A percentile compares a stretch with the other conserved stretches of the same genome.
Conservation (phyloP, 176 grass and related monocot species). For the Poa pratensis region DNA sequence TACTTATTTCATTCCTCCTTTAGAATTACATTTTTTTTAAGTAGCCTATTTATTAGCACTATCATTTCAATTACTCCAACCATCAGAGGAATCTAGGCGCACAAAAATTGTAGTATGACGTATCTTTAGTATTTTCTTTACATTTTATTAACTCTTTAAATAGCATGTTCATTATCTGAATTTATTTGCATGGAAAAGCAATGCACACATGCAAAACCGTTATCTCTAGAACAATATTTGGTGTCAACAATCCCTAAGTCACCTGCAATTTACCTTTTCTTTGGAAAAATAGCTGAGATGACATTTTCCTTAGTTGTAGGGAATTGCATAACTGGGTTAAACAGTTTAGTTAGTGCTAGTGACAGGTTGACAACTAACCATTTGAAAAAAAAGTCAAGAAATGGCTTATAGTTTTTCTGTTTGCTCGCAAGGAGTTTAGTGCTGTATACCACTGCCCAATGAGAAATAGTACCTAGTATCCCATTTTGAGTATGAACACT, state of each 20-base stretch:
- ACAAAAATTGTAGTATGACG: background rate
- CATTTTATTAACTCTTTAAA: constrained; percentile 1
- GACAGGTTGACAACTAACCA: constrained; percentile 6
- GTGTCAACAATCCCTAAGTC: constrained; percentile 31
- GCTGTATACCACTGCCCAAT: background rate
- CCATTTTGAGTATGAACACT: constrained; percentile 37
- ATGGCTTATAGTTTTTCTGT: background rate
- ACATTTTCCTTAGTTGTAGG: constrained; percentile 29
- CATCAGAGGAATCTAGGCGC: background rate
- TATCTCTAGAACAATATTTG: constrained; percentile 26
- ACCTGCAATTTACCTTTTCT: background rate
- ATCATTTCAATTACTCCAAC: background rate
- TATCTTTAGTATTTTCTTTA: background rate
- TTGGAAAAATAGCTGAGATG: background rate
- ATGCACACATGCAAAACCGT: background rate
- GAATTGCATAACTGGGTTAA: constrained; percentile 11
- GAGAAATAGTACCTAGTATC: background rate
- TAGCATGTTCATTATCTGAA: background rate
- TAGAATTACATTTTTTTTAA: background rate
- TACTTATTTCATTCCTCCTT: background rate
- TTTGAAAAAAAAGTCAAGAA: constrained; percentile 40
- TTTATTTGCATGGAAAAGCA: constrained; percentile 8
- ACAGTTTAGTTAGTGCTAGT: constrained; percentile 9
- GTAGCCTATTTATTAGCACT: background rate
- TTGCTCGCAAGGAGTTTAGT: background rate